Base-by-base conservation (phyloP, 371 early-diverging fungal species). In the Syncephalastrum racemosum region DNA sequence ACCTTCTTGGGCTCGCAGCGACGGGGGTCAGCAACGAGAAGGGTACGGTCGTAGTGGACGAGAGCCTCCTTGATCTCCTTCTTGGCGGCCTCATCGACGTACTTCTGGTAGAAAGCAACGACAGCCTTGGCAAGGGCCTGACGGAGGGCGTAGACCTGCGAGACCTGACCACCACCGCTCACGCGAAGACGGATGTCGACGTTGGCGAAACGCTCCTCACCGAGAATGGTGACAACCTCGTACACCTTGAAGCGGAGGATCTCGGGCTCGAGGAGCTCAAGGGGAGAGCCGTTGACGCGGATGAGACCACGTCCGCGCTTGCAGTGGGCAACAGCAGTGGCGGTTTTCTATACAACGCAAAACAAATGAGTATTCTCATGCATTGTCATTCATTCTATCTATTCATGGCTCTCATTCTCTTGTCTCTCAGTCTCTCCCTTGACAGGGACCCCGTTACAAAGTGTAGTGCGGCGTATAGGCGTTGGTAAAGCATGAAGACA, bases 1-100 rank as follows among this genome's bases (percentile, higher is more conserved):
- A 73, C 73, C 74, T 99, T 99, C 98, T 99, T 99, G 86, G 99
- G 97, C 82, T 99, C 99, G 87, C 94, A 94, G 81, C 99, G 98
- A 84, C 99, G 97, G 65, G 99, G 96, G 83, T 99, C 99, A 62
- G 99, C 95, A 63, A 99, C 99, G 54, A 99, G 88, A 57, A 98
- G 93, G 71, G 94, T 92, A 84, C 99, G 96, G 86, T 99, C 99
- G 85, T 95, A 99, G 72, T 87, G 84, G 70, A 95, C 84, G 54
- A 99, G 87, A 59, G 87, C 82, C 64, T 98, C 95, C 87, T 95
- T 95, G 83, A 99, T 92, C 80, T 99, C 99, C 87, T 95, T 94
- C 93, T 98, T 99, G 77, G 96, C 88, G 62, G 97, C 97, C 80
- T 99, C 99, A 83, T 99, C 99, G 66, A 97, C 94, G 79, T 70